A percentile compares a stretch with the other conserved stretches of the same genome.
Evolutionary conservation across 306 rosid species (phyloP).

Genomic region (Cajanus cajan): DNA sequence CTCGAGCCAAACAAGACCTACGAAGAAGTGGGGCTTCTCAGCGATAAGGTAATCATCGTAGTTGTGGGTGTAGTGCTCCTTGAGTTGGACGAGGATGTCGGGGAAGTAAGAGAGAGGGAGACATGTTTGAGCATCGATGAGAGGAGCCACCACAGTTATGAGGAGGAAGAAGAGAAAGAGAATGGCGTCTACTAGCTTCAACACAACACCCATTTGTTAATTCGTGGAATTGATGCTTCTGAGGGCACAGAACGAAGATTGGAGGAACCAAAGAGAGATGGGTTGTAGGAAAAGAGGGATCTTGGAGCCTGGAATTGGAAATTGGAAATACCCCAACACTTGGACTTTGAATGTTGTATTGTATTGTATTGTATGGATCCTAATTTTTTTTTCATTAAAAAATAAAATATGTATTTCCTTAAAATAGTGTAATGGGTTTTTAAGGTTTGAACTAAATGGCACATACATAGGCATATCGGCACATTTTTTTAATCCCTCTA

Average conservation of each 20-base stretch:
- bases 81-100: constrained; percentile 41
- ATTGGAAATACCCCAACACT: background rate
- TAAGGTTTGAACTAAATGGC: background rate
- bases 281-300: constrained; percentile 32
- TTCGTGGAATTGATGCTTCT: background rate
- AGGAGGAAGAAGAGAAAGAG: constrained; percentile 54
- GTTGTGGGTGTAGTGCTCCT: constrained; percentile 43
- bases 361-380: background rate
- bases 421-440: background rate
- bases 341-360: background rate
- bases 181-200: constrained; percentile 51
- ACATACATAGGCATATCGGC: too few species aligned
- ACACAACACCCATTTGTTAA: constrained; percentile 46
- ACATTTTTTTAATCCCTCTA: too few species aligned
- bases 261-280: background rate
- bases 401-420: background rate
- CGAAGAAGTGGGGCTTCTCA: constrained; percentile 64
- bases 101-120: constrained; percentile 53
- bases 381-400: background rate
- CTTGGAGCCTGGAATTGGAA: constrained; percentile 5
- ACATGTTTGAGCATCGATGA: constrained; percentile 56
- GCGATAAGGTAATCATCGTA: constrained; percentile 55
- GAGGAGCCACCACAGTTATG: constrained; percentile 47
- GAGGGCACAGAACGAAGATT: background rate
- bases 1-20: constrained; percentile 71